Evolutionary conservation across 169 alveolate species (phyloP).

Genomic region (Plasmodium blacklocki): DNA sequence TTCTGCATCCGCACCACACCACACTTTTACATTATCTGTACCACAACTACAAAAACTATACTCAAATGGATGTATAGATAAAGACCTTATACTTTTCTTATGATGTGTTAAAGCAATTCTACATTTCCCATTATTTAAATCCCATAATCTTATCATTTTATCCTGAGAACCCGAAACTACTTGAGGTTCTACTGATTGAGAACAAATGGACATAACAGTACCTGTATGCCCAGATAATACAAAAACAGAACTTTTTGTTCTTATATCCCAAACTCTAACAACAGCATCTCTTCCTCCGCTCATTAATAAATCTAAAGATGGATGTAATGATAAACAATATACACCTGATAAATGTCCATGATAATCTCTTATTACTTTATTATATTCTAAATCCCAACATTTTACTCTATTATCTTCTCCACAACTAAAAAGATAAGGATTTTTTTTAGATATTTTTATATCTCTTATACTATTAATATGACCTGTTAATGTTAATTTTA

Average conservation of each 20-base stretch:
- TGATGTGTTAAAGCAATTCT: conserved; percentile 97
- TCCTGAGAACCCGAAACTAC: conserved; percentile 97
- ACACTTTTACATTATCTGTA: conserved; percentile 97
- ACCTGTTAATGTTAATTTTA: conserved; percentile 97
- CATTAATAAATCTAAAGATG: conserved; percentile 95
- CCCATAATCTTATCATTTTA: conserved; percentile 97
- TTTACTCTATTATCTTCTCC: conserved; percentile 98
- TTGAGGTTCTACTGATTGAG: conserved; percentile 97
- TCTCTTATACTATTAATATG: conserved; percentile 97
- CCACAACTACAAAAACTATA: conserved; percentile 98
- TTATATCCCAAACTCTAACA: conserved; percentile 99
- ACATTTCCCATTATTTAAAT: conserved; percentile 96
- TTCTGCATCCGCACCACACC: conserved; percentile 92
- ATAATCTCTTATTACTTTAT: conserved; percentile 96
- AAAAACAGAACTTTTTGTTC: conserved; percentile 95
- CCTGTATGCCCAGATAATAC: conserved; percentile 96
- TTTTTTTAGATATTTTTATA: conserved; percentile 93
- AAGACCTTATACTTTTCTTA: conserved; percentile 96
- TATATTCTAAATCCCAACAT: conserved; percentile 99
- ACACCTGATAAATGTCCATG: conserved; percentile 98
- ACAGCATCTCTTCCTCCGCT: conserved; percentile 99
- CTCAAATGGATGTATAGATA: conserved; percentile 96
- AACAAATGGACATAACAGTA: conserved; percentile 92
- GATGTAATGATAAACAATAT: conserved; percentile 96
- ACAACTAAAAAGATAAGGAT: conserved; percentile 98